phyloP scores from a whole-genome alignment of 441 rosid genomes.

The Isatis lusitanica region DNA sequence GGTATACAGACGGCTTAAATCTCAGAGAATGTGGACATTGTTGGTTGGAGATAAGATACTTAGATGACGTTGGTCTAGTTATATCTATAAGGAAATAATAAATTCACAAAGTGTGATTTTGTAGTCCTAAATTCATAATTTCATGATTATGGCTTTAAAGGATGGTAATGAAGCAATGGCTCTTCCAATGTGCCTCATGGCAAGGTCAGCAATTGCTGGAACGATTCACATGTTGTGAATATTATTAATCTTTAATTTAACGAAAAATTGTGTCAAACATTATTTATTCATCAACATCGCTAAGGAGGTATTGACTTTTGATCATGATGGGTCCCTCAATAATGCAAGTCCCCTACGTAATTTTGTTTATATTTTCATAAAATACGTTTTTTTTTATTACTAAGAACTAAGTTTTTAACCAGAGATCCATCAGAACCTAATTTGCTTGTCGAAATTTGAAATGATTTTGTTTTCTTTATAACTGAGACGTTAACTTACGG shows the following conservation, averaged over 20 bases:
- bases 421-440: neutral
- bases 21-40: constrained; percentile 3
- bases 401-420: too few relatives aligned
- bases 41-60: neutral
- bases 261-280: constrained; percentile 2
- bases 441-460: neutral
- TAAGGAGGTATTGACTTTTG: constrained; percentile 33
- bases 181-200: constrained; percentile 29
- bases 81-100: neutral
- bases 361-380: neutral
- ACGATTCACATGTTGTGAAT: constrained; percentile 34
- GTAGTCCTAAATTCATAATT: constrained; percentile 2
- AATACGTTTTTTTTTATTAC: neutral
- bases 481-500: neutral
- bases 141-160: constrained; percentile 16
- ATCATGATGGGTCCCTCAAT: constrained; percentile 30
- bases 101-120: constrained; percentile 2
- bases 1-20: constrained; percentile 1
- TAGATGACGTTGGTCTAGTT: constrained; percentile 6
- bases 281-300: constrained; percentile 12
- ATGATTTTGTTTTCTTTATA: neutral
- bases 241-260: neutral
- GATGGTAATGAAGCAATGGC: constrained; percentile 31
- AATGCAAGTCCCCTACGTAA: constrained; percentile 31
- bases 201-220: constrained; percentile 37